These are phyloP conservation scores for Wickerhamiella dianesei DNA, from an alignment of 805 yeast species.

Conservation along the genomic window DNA sequence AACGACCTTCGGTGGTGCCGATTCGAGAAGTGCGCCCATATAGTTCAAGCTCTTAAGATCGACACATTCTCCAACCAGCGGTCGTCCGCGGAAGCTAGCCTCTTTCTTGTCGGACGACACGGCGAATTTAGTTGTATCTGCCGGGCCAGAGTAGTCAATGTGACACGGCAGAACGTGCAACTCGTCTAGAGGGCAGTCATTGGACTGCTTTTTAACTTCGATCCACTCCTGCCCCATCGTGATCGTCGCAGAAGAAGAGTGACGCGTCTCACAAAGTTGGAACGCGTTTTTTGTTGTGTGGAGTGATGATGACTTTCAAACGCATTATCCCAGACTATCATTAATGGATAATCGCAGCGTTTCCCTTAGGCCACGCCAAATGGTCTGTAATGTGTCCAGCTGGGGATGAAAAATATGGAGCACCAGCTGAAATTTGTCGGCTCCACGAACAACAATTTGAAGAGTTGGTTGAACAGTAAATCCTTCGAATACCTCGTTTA, in stretches of 20 bases:
- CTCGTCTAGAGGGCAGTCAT: background rate
- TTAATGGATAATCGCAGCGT: background rate
- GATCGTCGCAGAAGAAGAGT: no score
- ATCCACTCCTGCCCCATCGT: background rate
- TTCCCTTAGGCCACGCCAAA: slow-evolving; percentile 1
- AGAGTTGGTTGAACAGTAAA: slow-evolving; percentile 12
- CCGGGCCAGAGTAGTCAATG: slow-evolving; percentile 11
- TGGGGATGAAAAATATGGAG: slow-evolving; percentile 11
- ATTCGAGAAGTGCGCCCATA: slow-evolving; percentile 11
- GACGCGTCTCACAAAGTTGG: no score
- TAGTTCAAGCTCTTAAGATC: slow-evolving; percentile 11
- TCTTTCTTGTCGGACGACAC: background rate
- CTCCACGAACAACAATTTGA: slow-evolving; percentile 5
- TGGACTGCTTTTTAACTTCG: background rate
- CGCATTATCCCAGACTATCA: no score
- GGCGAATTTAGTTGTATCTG: slow-evolving; percentile 10
- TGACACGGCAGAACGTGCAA: slow-evolving; percentile 17
- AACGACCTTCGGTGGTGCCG: slow-evolving; percentile 9
- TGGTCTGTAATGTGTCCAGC: background rate
- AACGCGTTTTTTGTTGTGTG: no score
- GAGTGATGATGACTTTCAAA: no score
- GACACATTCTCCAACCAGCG: slow-evolving; percentile 12
- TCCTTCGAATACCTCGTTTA: slow-evolving; percentile 17
- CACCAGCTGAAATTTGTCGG: slow-evolving; percentile 6
- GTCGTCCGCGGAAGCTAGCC: slow-evolving; percentile 16